Base-by-base conservation (phyloP, 164 flowering plant genomes). In the Umbilicus rupestris region DNA sequence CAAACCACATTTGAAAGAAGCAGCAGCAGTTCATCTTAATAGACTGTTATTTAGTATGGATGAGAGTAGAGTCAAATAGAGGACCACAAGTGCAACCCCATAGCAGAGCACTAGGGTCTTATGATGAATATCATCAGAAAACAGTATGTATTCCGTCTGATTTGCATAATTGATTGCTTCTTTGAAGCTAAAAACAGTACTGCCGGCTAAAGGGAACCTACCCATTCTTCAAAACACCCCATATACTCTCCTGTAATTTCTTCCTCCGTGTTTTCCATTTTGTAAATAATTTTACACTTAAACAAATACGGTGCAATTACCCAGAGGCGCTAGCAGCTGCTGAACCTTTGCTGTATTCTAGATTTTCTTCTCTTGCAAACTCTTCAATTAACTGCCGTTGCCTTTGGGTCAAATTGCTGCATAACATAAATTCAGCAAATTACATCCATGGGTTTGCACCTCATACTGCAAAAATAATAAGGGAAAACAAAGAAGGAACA, bases 381-480 rank as follows among this genome's bases (percentile, higher is more conserved):
- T 94, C 98, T 73, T 94, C 98, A 28, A 91, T 84, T 66, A 88
- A 69, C 72, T 78, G 72, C 0, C 87, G 88, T 55, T 94, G 98
- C 62, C 89, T 85, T 45, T 72, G 87, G 1, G 95, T 86, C 71
- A 91, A 69, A 55, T 76, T 94, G 71, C 98, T 94, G 89, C 70
- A 67, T 2, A 33, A 31, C 24, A 52, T 50, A 69, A 39, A 1
- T 19, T 26, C 20, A 10, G 39, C n/a, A 59, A 44, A 7, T 14
- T 30, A 15, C 15, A 7, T 5, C 17, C 5, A 26, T 28, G 26
- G 8, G 3, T 60, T 39, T 45, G 16, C 19, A 44, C 22, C 39
- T 35, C 65, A 14, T 62, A 35, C 44, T 9, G 44, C 20, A 12
- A 31, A 26, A 26, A 24, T 0, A 31, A 58, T 55, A 58, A 24